Evolutionary conservation across 768 basidiomycete species (phyloP).

Genomic region (Boletus reticulatus): DNA sequence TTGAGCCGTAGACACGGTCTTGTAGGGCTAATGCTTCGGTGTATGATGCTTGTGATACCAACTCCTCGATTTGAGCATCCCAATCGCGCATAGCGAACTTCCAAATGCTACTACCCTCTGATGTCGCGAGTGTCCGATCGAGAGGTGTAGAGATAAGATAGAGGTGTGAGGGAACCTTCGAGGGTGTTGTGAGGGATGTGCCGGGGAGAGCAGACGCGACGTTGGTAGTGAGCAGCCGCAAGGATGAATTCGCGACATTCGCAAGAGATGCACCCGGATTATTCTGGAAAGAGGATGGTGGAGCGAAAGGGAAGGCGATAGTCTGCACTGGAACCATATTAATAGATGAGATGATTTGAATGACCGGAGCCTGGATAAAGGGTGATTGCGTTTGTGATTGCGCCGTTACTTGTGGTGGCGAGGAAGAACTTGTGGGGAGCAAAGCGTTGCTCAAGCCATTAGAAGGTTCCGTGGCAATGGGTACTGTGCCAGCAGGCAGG

Average conservation of each 20-base stretch:
- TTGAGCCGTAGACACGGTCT: conserved; percentile 37
- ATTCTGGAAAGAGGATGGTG: conserved; percentile 20
- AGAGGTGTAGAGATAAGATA: conserved; percentile 72
- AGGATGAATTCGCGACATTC: conserved; percentile 40
- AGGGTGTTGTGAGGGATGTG: conserved; percentile 25
- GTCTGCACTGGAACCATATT: conserved; percentile 61
- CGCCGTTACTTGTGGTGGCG: conserved; percentile 16
- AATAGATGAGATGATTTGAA: conserved; percentile 72
- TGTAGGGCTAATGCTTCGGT: conserved; percentile 78
- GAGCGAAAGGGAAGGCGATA: conserved; percentile 61
- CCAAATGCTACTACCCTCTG: conserved; percentile 83
- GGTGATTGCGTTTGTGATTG: conserved; percentile 29
- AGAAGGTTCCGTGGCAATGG: conserved; percentile 24
- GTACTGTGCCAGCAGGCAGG: conserved; percentile 65
- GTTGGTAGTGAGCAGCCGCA: conserved; percentile 52
- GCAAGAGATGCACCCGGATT: neutral
- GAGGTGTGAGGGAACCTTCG: conserved; percentile 36
- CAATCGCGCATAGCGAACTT: conserved; percentile 67
- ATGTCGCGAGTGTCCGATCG: conserved; percentile 60
- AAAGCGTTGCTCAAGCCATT: conserved; percentile 16
- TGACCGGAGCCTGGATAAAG: conserved; percentile 52
- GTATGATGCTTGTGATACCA: conserved; percentile 67
- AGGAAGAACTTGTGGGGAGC: conserved; percentile 10
- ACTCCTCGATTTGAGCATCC: conserved; percentile 82
- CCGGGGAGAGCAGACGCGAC: conserved; percentile 46